These are phyloP conservation scores for Paraleonurus japonicus DNA, from an alignment of 257 asterid species.

Conservation along the genomic window DNA sequence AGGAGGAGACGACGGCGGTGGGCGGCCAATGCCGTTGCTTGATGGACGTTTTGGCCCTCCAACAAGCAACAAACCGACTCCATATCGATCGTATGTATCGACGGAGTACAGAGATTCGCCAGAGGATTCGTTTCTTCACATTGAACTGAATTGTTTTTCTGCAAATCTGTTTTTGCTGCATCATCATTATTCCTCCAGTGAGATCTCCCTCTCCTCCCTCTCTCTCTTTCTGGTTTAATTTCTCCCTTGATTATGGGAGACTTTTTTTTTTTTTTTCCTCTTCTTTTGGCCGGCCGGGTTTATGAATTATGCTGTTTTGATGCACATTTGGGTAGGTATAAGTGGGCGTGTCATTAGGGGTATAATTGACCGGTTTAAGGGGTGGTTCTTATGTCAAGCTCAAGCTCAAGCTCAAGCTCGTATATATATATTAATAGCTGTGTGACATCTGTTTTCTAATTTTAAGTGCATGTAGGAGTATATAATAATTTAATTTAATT, in stretches of 20 bases:
- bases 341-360: constrained; percentile 24
- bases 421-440: not conserved
- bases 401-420: no score
- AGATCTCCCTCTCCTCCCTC: not conserved
- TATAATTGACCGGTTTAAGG: constrained; percentile 30
- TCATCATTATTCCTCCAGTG: constrained; percentile 19
- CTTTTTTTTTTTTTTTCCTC: not conserved
- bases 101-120: constrained; percentile 48
- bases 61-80: constrained; percentile 55
- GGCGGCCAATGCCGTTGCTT: constrained; percentile 45
- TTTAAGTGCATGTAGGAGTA: no score
- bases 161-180: constrained; percentile 43
- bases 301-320: constrained; percentile 4
- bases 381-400: constrained; percentile 3
- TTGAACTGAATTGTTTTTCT: constrained; percentile 35
- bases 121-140: constrained; percentile 41
- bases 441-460: not conserved
- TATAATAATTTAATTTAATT: no score
- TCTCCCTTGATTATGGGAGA: constrained; percentile 19
- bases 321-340: constrained; percentile 20
- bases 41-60: constrained; percentile 47
- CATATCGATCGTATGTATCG: constrained; percentile 47
- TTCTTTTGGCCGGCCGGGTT: not conserved
- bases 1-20: constrained; percentile 22
- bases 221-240: not conserved